Evolutionary conservation across 2,329 filamentous ascomycete species (phyloP).

Genomic region (Orbilia oligospora): DNA sequence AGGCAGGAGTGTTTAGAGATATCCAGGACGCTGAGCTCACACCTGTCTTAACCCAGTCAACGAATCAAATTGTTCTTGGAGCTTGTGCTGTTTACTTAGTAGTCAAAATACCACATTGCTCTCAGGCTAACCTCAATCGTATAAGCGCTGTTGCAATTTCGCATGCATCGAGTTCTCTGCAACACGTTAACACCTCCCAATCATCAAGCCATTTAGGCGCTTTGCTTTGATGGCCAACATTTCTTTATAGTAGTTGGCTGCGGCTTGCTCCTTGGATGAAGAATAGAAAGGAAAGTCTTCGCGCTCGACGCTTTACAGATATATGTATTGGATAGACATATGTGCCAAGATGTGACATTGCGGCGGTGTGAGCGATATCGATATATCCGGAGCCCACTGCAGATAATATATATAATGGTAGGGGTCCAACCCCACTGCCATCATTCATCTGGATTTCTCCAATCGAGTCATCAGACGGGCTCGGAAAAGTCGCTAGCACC

Average conservation of each 20-base stretch:
- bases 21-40: too few species aligned
- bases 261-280: background rate
- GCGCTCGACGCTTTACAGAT: too few species aligned
- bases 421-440: background rate
- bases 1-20: too few species aligned
- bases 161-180: background rate
- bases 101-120: conserved; percentile 9
- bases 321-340: background rate
- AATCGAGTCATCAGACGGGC: background rate
- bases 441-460: background rate
- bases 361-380: background rate
- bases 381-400: background rate
- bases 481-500: background rate
- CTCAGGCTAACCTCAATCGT: too few species aligned
- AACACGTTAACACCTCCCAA: background rate
- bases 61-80: background rate
- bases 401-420: background rate
- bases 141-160: background rate
- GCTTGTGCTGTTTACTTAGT: background rate
- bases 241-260: background rate
- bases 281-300: background rate
- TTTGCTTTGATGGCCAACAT: too few species aligned
- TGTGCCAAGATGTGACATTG: background rate
- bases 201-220: background rate
- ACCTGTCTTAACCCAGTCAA: too few species aligned